These are phyloP conservation scores for Leishmania gerbilli DNA, from an alignment of 208 protist species.

Conservation along the genomic window DNA sequence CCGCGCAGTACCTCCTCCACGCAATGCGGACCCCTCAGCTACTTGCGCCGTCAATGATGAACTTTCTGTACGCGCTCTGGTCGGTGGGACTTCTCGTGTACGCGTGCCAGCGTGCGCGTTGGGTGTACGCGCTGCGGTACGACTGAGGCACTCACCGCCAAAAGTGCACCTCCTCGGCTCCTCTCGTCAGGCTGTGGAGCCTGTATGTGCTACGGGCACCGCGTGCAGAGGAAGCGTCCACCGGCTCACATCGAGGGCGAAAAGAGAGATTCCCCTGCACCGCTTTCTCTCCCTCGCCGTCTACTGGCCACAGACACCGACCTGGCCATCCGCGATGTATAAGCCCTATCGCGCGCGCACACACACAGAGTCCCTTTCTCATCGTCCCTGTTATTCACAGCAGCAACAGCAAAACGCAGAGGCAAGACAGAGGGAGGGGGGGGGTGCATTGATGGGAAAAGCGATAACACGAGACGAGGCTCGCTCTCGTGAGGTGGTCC, in stretches of 20 bases:
- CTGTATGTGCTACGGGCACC: background rate
- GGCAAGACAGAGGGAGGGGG: too few species aligned
- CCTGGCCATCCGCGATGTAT: background rate
- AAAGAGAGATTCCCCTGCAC: background rate
- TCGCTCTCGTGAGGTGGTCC: background rate
- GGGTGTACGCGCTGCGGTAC: conserved; percentile 63
- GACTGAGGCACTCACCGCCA: conserved; percentile 32
- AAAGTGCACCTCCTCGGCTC: background rate
- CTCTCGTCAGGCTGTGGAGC: background rate
- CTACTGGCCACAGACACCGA: background rate
- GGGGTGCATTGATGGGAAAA: background rate
- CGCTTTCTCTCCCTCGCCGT: background rate
- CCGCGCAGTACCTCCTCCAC: conserved; percentile 67
- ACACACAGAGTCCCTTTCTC: background rate
- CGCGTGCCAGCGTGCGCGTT: conserved; percentile 48
- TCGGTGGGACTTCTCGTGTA: conserved; percentile 56
- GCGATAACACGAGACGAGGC: background rate
- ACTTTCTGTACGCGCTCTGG: conserved; percentile 51
- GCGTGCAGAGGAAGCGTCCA: background rate
- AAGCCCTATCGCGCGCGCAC: background rate
- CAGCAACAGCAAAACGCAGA: background rate
- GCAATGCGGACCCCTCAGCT: conserved; percentile 59
- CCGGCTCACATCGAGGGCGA: background rate
- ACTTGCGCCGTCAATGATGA: conserved; percentile 33
- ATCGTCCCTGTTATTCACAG: background rate